A percentile compares a stretch with the other conserved stretches of the same genome.
Evolutionary conservation across 139 green algal species (phyloP).

Genomic region (Raphidocelis subcapitata): DNA sequence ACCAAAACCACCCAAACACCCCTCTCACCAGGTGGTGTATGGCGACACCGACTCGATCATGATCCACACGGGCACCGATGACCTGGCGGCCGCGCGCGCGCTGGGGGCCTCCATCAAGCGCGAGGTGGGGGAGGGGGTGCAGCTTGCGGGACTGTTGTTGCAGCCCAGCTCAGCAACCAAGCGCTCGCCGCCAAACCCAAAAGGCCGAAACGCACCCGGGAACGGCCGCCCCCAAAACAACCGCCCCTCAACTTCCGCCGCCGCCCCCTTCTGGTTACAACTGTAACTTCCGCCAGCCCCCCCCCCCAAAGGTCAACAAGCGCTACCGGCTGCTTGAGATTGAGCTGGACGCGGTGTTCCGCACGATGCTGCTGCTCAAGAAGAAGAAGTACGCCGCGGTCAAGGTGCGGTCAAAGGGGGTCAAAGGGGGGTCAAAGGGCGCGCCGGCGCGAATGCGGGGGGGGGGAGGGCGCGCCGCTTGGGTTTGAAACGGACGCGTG

Average conservation of each 20-base stretch:
- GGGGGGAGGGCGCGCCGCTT: background rate
- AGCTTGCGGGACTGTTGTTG: constrained; percentile 8
- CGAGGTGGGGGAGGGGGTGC: constrained; percentile 50
- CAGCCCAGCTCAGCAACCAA: no score
- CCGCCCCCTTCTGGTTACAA: no score
- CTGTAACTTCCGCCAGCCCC: no score
- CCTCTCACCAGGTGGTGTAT: constrained; percentile 94
- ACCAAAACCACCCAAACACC: no score
- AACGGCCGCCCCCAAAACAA: no score
- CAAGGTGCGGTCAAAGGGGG: constrained; percentile 65
- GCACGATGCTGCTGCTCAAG: constrained; percentile 97
- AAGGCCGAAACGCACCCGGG: no score
- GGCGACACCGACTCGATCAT: constrained; percentile 99
- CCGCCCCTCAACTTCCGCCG: no score
- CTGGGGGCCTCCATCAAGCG: constrained; percentile 75
- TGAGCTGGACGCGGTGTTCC: constrained; percentile 95
- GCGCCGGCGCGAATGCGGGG: no score
- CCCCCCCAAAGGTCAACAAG: background rate
- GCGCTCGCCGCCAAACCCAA: no score
- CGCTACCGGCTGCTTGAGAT: constrained; percentile 95
- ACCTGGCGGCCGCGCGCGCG: constrained; percentile 60
- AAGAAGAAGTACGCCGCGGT: constrained; percentile 99
- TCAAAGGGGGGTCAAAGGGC: no score
- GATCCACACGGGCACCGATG: constrained; percentile 79
- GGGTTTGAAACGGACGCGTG: background rate